These are phyloP conservation scores for Metarhizium brunneum DNA, from an alignment of 2,329 filamentous ascomycete species.

Conservation along the genomic window DNA sequence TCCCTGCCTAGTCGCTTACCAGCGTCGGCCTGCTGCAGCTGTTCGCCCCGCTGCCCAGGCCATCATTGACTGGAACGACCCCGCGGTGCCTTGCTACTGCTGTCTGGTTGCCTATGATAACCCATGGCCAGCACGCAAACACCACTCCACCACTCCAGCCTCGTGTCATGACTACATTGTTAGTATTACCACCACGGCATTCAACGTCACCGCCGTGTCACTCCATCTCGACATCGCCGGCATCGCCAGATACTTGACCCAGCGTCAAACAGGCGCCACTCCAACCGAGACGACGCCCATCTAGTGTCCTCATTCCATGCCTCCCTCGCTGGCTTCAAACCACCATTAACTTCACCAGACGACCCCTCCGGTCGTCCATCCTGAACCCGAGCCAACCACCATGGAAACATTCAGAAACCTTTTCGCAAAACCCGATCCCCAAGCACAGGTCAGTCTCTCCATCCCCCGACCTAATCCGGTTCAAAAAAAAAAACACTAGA, in stretches of 20 bases:
- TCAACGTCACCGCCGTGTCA: constrained; percentile 1
- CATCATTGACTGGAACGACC: too few species aligned
- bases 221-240: background rate
- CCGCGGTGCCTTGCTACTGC: too few species aligned
- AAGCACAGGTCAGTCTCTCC: constrained; percentile 63
- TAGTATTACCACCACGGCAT: too few species aligned
- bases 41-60: too few species aligned
- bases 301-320: background rate
- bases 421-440: constrained; percentile 86
- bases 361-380: background rate
- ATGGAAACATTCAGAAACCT: constrained; percentile 87
- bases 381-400: constrained; percentile 14
- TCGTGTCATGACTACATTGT: background rate
- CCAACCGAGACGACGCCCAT: background rate
- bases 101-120: too few species aligned
- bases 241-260: background rate
- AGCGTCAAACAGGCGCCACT: background rate
- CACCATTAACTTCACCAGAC: background rate
- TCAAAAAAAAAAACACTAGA: background rate
- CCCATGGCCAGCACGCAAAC: background rate
- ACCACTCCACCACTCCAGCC: background rate
- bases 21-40: too few species aligned
- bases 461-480: constrained; percentile 1
- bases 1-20: too few species aligned
- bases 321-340: background rate